Base-by-base conservation (phyloP, 1,284 basidiomycete species). In the Tylopilus orsonianus region DNA sequence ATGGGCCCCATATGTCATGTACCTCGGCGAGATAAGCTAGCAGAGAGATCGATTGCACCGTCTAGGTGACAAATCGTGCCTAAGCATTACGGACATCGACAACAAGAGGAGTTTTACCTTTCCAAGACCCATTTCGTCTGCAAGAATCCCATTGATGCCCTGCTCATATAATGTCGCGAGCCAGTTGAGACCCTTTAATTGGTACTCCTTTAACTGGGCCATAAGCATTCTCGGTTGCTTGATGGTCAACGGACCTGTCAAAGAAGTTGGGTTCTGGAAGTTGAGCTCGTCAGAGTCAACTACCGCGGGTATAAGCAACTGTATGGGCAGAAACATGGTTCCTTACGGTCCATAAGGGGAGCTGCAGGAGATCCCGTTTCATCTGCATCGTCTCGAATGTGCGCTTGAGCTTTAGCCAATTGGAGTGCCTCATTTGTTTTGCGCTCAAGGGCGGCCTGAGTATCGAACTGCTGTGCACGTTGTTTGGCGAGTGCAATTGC, bases 1-100 rank as follows among this genome's bases (percentile, higher is more conserved):
- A 99, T 14, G 97, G 97, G 0, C 97, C 97, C 97, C 97, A 99
- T 53, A 99, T 97, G 65, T 98, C 91, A 68, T 99, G 97, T 1
- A 87, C 86, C 71, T 99, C 97, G 8, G 97, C 96, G 18, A 99
- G 84, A 70, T 99, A 97, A 5, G 96, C 93, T 51, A 99, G 80
- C 10, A 99, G 74, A 18, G 97, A 97, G 48, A 99, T 99, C 1
- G 95, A 98, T 78, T 99, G 97, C 14, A 99, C 94, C 22, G 97
- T 99, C 91, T 98, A 55, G 3, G 43, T 23, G 51, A 46, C 19
- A 42, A 32, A 34, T 54, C 22, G 2, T 19, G 35, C 20, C 19
- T 49, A 19, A 48, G 42, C 18, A 4, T 22, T 13, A 34, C 34
- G 22, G 5, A 41, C 19, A 39, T 24, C 46, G 27, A 29, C 34